Base-by-base conservation (phyloP, 2,329 filamentous ascomycete species). In the Nothophoma quercina region DNA sequence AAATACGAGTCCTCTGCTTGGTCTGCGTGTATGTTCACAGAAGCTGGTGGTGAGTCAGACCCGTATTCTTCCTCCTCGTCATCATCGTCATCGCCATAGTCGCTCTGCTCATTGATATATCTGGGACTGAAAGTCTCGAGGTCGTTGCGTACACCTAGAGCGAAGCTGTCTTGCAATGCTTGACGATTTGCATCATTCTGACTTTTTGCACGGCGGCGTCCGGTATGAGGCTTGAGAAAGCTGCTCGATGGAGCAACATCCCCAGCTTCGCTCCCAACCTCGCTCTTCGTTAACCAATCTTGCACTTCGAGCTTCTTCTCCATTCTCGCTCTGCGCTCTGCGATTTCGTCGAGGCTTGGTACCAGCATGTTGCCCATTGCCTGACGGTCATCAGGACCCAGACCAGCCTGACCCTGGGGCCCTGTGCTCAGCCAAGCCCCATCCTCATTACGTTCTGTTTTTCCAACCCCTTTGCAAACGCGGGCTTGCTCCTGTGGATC, bases 221-320 rank as follows among this genome's bases (percentile, higher is more conserved):
- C 63, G 7, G 61, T 48, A 32, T 71, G 54, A 10, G 67, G 64
- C 23, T 66, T 67, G 33, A 72, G 55, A 18, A 68, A 58, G 54
- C 63, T 65, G 28, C 56, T 62, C 19, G 64, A 64, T 36, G 63
- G 40, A 23, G 42, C 44, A 72, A 74, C 56, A 45, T 77, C 78
- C 34, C 74, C 78, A 13, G 75, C 77, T 33, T 78, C 77, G 57
- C 78, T 82, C n/a, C 77, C 77, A 10, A 77, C 75, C 48, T 76
- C 72, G 48, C 70, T 77, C 44, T 70, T 75, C 12, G 71, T 77
- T 3, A 83, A 75, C 83, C 83, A 85, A 18, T 77, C 72, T 43
- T 77, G 74, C 26, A 85, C 82, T 45, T 83, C 80, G 7, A 76
- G 73, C 51, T 83, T 83, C 60, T 79, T 83, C 42, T 83, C 79